Evolutionary conservation across 495 filamentous ascomycete genomes (phyloP).

Genomic region (Xylaria scruposa): DNA sequence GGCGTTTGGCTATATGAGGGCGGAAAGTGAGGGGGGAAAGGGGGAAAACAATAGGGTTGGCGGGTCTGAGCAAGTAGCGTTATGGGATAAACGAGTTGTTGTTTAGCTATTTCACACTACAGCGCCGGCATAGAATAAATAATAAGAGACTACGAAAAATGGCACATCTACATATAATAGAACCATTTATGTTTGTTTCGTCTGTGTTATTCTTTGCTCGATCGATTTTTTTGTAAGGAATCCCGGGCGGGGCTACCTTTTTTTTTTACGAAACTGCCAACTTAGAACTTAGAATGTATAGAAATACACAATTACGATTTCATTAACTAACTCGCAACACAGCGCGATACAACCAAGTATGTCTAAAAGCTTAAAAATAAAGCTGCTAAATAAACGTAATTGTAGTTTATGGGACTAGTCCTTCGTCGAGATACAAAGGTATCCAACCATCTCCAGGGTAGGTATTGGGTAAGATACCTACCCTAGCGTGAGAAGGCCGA

Average conservation of each 20-base stretch:
- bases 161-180: not conserved
- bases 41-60: not conserved
- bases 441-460: not conserved
- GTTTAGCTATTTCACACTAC: not conserved
- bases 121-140: not conserved
- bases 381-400: not conserved
- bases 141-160: not conserved
- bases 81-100: not conserved
- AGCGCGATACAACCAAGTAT: no score
- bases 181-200: not conserved
- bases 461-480: not conserved
- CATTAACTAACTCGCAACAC: not conserved
- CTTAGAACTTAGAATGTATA: not conserved
- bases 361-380: not conserved
- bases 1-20: not conserved
- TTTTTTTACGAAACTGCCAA: not conserved
- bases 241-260: no score
- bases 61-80: not conserved
- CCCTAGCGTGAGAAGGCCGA: not conserved
- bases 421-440: not conserved
- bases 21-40: not conserved
- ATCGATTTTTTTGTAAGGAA: not conserved
- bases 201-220: not conserved
- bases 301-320: not conserved
- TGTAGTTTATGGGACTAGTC: not conserved